Evolutionary conservation across 805 yeast species (phyloP).

Genomic region (Kuraishia piskuri): DNA sequence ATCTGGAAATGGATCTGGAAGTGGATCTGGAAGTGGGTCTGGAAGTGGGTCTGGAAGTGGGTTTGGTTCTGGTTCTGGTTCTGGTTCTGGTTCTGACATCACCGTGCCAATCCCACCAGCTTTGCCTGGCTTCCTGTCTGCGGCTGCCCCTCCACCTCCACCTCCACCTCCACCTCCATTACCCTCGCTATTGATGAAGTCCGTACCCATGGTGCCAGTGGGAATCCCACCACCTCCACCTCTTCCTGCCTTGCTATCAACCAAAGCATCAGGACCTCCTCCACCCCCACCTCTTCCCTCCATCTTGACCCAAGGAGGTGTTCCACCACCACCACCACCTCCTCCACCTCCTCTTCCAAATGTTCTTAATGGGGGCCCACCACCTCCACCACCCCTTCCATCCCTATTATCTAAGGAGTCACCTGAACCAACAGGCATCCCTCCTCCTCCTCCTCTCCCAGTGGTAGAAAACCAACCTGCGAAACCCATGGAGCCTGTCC

Average conservation of each 20-base stretch:
- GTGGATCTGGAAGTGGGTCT: background rate
- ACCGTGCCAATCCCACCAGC: background rate
- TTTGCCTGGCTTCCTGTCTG: background rate
- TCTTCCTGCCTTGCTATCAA: constrained; percentile 7
- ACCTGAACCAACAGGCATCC: background rate
- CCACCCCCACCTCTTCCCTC: constrained; percentile 20
- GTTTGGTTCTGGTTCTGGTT: too few relatives aligned
- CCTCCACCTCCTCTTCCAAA: constrained; percentile 6
- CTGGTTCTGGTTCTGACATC: too few relatives aligned
- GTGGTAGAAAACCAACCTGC: background rate
- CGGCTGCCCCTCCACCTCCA: background rate
- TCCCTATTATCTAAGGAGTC: background rate
- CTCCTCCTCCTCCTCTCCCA: background rate
- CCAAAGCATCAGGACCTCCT: constrained; percentile 13
- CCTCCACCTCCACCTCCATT: background rate
- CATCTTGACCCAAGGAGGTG: background rate
- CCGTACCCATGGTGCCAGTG: constrained; percentile 1
- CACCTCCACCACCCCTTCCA: constrained; percentile 7
- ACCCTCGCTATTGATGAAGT: background rate
- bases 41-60: background rate
- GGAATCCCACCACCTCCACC: constrained; percentile 12
- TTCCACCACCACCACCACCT: constrained; percentile 10
- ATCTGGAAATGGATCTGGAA: constrained; percentile 1
- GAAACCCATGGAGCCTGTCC: background rate
- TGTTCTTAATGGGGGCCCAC: constrained; percentile 1